Evolutionary conservation across 2,329 filamentous ascomycete species (phyloP).

Genomic region (Penicillium olsonii): DNA sequence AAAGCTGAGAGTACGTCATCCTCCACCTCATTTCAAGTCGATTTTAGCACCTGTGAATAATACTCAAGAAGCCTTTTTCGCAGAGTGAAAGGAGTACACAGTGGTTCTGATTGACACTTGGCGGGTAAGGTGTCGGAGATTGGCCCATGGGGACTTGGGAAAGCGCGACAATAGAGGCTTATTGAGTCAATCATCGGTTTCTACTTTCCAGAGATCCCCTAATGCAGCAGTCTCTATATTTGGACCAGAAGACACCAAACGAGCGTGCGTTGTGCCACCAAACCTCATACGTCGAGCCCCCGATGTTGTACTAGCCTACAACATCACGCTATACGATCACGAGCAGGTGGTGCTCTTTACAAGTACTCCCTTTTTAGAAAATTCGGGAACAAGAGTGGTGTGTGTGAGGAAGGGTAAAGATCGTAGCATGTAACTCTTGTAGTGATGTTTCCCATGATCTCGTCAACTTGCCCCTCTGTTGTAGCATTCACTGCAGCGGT

Average conservation of each 20-base stretch:
- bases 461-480: not conserved
- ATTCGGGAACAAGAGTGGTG: not conserved
- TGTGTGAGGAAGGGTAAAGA: not conserved
- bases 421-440: not conserved
- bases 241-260: not conserved
- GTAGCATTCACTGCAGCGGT: not conserved
- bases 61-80: not conserved
- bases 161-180: not conserved
- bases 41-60: not conserved
- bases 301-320: not conserved
- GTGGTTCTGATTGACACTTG: not conserved
- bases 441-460: not conserved
- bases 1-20: not conserved
- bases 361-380: not conserved
- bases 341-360: not conserved
- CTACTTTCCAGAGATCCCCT: not conserved
- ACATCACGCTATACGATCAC: not conserved
- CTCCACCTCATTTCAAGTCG: not conserved
- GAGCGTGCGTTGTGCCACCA: not conserved
- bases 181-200: not conserved
- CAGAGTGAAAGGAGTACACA: not conserved
- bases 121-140: not conserved
- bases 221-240: not conserved
- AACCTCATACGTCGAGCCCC: not conserved
- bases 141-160: not conserved